Evolutionary conservation across 768 basidiomycete genomes (phyloP).

Genomic region (Flagelloscypha sp.): DNA sequence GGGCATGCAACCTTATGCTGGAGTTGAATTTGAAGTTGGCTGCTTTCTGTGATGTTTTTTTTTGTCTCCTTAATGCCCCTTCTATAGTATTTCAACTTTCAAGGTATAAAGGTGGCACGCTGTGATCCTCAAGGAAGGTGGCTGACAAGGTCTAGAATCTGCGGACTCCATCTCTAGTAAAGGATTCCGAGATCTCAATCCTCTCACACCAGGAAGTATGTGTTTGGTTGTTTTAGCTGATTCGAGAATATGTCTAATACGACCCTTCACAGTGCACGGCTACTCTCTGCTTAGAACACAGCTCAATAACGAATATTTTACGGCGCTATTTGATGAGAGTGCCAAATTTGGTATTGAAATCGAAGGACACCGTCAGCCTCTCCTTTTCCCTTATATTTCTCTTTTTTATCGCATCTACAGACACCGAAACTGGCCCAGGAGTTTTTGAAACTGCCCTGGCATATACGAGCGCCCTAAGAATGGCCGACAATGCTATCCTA

Average conservation of each 20-base stretch:
- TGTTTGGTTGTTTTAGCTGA: constrained; percentile 8
- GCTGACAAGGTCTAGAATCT: constrained; percentile 72
- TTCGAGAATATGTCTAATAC: background rate
- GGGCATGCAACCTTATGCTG: constrained; percentile 67
- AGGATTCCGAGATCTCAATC: constrained; percentile 61
- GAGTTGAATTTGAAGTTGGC: constrained; percentile 87
- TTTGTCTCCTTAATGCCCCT: constrained; percentile 3
- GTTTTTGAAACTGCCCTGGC: constrained; percentile 84
- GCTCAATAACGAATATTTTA: constrained; percentile 83
- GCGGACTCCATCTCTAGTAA: constrained; percentile 70
- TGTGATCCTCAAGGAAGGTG: too few species aligned
- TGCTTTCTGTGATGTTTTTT: constrained; percentile 1
- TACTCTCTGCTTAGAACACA: constrained; percentile 91
- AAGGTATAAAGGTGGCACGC: constrained; percentile 50
- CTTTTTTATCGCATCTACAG: constrained; percentile 24
- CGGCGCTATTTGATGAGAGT: constrained; percentile 75
- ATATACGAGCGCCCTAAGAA: constrained; percentile 68
- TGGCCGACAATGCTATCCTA: constrained; percentile 87
- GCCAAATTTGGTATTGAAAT: constrained; percentile 66
- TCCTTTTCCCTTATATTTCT: background rate
- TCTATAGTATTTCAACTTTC: constrained; percentile 78
- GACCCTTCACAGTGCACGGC: constrained; percentile 73
- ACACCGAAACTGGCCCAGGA: constrained; percentile 90
- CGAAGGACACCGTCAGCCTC: constrained; percentile 73
- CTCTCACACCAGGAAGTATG: constrained; percentile 91